These are phyloP conservation scores for Sphagnum tenellum DNA, from an alignment of 225 moss, liverwort and hornwort genomes.

Conservation along the genomic window DNA sequence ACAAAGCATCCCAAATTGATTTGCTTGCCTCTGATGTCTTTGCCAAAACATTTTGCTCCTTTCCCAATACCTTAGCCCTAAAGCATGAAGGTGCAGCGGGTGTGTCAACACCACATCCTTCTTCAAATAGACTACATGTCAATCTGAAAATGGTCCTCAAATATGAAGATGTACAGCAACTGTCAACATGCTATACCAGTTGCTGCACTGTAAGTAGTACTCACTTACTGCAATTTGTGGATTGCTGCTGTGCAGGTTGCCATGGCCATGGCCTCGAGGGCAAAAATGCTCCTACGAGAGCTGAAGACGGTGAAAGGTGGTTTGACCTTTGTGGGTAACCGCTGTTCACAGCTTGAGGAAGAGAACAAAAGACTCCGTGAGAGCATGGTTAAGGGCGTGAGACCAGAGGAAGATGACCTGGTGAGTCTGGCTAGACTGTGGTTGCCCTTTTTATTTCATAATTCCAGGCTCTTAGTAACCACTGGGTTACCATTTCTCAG, in stretches of 20 bases:
- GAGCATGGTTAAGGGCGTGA: slow-evolving; percentile 69
- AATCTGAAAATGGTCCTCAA: too few relatives aligned
- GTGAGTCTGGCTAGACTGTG: slow-evolving; percentile 19
- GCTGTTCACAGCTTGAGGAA: slow-evolving; percentile 86
- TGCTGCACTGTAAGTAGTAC: background rate
- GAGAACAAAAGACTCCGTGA: slow-evolving; percentile 85
- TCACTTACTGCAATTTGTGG: background rate
- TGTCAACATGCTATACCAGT: too few relatives aligned
- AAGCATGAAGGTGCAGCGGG: too few relatives aligned
- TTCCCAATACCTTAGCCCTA: too few relatives aligned
- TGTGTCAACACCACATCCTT: too few relatives aligned
- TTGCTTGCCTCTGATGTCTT: too few relatives aligned
- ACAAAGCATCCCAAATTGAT: too few relatives aligned
- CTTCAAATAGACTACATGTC: too few relatives aligned
- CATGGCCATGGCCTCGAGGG: slow-evolving; percentile 93
- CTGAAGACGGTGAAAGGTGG: slow-evolving; percentile 75
- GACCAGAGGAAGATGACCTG: slow-evolving; percentile 76
- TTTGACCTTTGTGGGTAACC: slow-evolving; percentile 62
- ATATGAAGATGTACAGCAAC: too few relatives aligned
- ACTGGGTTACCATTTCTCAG: background rate
- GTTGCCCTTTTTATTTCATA: background rate
- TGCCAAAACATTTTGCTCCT: too few relatives aligned
- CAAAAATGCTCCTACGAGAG: slow-evolving; percentile 74
- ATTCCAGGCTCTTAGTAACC: too few relatives aligned
- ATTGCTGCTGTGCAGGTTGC: slow-evolving; percentile 49